A percentile compares a stretch with the other conserved stretches of the same genome.
Conservation (phyloP, 1,284 basidiomycete species). For the Naganishia sp. region DNA sequence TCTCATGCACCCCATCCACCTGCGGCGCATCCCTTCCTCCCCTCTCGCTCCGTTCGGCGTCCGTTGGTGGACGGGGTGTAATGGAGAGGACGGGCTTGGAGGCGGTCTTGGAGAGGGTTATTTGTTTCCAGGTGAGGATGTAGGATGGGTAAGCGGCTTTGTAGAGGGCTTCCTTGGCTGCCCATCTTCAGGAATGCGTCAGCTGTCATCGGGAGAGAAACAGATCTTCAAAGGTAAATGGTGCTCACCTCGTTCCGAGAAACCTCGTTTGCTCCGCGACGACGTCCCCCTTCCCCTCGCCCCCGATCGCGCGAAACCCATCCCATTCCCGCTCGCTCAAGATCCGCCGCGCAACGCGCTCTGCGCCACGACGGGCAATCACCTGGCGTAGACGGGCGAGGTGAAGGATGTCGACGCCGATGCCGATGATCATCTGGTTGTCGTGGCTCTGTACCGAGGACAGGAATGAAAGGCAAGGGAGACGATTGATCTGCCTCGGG, state of each 20-base stretch:
- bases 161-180: conserved; percentile 39
- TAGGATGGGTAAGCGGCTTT: conserved; percentile 38
- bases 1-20: conserved; percentile 19
- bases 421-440: conserved; percentile 27
- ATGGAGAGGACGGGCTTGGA: conserved; percentile 19
- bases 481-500: no score
- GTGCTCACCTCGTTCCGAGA: conserved; percentile 21
- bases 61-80: neutral
- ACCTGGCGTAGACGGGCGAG: conserved; percentile 15
- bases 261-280: conserved; percentile 15
- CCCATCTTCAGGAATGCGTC: conserved; percentile 33
- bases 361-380: conserved; percentile 23
- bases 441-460: neutral
- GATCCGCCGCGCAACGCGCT: conserved; percentile 29
- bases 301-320: conserved; percentile 21
- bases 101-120: conserved; percentile 16
- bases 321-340: conserved; percentile 18
- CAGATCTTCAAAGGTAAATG: neutral
- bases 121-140: conserved; percentile 29
- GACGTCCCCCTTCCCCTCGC: neutral
- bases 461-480: neutral
- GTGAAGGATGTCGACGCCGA: conserved; percentile 31
- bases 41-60: neutral
- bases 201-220: neutral
- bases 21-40: conserved; percentile 16